Evolutionary conservation across 2,329 filamentous ascomycete species (phyloP).

Genomic region (Penicillium hesseltinei): DNA sequence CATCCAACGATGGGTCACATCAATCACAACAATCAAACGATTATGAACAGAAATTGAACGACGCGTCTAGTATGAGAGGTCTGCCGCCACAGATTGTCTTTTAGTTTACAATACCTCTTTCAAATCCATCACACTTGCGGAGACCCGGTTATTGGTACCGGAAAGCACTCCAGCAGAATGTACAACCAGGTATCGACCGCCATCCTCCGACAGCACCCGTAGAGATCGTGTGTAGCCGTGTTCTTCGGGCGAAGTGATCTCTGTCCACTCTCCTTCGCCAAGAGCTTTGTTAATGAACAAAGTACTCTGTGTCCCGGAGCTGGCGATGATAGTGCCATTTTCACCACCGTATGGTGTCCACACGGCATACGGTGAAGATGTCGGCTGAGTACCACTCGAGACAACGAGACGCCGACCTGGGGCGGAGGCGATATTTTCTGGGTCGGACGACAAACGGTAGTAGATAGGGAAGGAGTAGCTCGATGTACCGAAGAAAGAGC

Average conservation of each 20-base stretch:
- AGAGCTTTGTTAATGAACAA: constrained; percentile 51
- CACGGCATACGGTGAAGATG: constrained; percentile 52
- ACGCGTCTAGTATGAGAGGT: neutral
- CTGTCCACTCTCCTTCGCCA: constrained; percentile 48
- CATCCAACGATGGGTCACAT: neutral
- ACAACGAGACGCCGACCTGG: constrained; percentile 44
- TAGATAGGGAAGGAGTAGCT: constrained; percentile 51
- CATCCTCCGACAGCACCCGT: constrained; percentile 42
- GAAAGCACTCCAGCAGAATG: constrained; percentile 20
- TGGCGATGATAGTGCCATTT: constrained; percentile 52
- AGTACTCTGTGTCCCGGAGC: constrained; percentile 39
- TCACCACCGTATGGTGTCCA: constrained; percentile 51
- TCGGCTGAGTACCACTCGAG: constrained; percentile 45
- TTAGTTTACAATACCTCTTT: constrained; percentile 3
- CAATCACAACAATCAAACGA: neutral
- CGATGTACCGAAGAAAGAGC: constrained; percentile 36
- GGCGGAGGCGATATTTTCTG: constrained; percentile 47
- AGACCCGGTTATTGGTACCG: constrained; percentile 23
- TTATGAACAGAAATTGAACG: neutral
- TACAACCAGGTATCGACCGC: constrained; percentile 20
- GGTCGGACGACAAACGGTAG: constrained; percentile 51
- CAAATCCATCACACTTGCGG: constrained; percentile 20
- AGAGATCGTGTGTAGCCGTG: constrained; percentile 50
- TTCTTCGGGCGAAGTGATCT: constrained; percentile 42
- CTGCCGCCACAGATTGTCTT: neutral